Evolutionary conservation across 2,329 filamentous ascomycete species (phyloP).

Genomic region (Neurospora crassa): DNA sequence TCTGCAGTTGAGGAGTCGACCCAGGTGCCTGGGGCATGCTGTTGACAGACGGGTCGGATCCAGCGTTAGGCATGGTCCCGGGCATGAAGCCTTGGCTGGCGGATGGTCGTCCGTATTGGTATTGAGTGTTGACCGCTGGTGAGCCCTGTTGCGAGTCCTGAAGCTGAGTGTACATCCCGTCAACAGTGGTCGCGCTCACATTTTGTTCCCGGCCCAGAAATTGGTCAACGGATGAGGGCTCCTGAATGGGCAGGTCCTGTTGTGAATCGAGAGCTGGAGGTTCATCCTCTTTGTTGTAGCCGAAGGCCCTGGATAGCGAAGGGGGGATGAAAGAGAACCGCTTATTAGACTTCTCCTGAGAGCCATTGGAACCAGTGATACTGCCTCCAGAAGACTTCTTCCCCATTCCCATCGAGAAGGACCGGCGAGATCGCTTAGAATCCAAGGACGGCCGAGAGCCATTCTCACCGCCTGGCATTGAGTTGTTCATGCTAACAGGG

Average conservation of each 20-base stretch:
- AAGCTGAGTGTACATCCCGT: slow-evolving; percentile 25
- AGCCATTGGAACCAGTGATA: slow-evolving; percentile 45
- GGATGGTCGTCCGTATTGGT: slow-evolving; percentile 31
- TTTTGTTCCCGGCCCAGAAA: slow-evolving; percentile 18
- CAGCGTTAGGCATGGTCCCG: slow-evolving; percentile 31
- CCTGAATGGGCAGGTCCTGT: slow-evolving; percentile 43
- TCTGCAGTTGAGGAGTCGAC: slow-evolving; percentile 33
- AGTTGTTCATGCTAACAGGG: slow-evolving; percentile 80
- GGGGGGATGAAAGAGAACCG: slow-evolving; percentile 63
- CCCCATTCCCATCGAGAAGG: slow-evolving; percentile 58
- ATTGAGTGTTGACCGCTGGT: slow-evolving; percentile 25
- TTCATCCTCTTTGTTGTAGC: slow-evolving; percentile 45
- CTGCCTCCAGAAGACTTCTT: slow-evolving; percentile 60
- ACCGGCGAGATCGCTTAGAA: slow-evolving; percentile 55
- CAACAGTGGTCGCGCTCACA: slow-evolving; percentile 20
- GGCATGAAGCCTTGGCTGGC: slow-evolving; percentile 39
- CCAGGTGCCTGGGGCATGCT: slow-evolving; percentile 31
- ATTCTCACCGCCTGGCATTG: slow-evolving; percentile 47
- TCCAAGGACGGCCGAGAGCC: slow-evolving; percentile 59
- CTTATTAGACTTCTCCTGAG: slow-evolving; percentile 47
- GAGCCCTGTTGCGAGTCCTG: slow-evolving; percentile 17
- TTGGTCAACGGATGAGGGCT: slow-evolving; percentile 30
- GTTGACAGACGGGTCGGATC: slow-evolving; percentile 43
- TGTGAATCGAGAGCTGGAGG: slow-evolving; percentile 40
- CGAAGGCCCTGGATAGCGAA: slow-evolving; percentile 56